Conservation (phyloP, 1,284 basidiomycete genomes). For the Tylopilus orsonianus region DNA sequence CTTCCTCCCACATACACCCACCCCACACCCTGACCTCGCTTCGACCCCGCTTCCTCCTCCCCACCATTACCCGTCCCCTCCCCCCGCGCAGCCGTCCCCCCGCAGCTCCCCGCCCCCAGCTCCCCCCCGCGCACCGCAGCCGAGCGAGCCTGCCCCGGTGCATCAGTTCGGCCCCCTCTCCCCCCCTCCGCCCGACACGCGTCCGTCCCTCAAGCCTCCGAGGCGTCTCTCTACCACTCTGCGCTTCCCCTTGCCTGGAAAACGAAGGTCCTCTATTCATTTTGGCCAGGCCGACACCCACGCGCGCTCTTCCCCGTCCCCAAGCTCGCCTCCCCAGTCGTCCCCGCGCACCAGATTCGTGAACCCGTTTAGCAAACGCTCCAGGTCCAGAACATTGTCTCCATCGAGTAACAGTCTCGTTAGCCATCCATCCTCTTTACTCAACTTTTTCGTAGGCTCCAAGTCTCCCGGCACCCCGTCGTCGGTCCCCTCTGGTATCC, state of each 20-base stretch:
- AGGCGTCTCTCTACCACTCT: constrained; percentile 6
- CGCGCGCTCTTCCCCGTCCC: neutral
- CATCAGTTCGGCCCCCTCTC: constrained; percentile 13
- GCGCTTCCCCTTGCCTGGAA: constrained; percentile 14
- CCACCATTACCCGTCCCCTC: no score
- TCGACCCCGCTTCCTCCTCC: no score
- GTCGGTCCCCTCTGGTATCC: neutral
- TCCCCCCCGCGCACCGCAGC: neutral
- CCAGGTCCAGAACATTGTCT: constrained; percentile 20
- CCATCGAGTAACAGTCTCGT: constrained; percentile 13
- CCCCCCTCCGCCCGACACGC: neutral
- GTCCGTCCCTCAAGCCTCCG: neutral
- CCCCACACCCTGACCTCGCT: no score
- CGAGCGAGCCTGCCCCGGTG: neutral
- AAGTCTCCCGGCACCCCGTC: neutral
- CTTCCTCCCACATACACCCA: no score
- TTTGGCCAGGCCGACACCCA: neutral
- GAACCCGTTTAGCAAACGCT: constrained; percentile 22
- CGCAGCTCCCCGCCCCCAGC: neutral
- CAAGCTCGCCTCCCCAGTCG: neutral
- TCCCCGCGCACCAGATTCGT: constrained; percentile 15
- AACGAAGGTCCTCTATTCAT: constrained; percentile 6
- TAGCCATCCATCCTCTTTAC: neutral
- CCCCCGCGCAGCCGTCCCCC: constrained; percentile 10
- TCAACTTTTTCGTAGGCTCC: constrained; percentile 6